These are phyloP conservation scores for Cenchrus purpureus DNA, from an alignment of 176 grass and related monocot genomes.

Conservation along the genomic window DNA sequence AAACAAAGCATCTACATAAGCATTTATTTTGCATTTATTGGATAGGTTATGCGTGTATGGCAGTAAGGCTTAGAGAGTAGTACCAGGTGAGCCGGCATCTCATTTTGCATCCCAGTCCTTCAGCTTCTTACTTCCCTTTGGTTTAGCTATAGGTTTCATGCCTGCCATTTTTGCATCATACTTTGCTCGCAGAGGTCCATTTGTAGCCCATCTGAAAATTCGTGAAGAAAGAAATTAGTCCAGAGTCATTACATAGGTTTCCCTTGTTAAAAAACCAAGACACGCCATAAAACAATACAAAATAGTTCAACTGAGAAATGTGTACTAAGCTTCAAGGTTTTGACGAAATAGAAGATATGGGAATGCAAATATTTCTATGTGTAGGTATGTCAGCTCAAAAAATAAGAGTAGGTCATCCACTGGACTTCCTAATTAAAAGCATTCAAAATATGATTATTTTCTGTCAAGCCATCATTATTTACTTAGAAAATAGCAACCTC, in stretches of 20 bases:
- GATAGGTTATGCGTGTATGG: neutral
- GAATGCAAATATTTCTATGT: neutral
- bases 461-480: slow-evolving; percentile 30
- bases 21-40: neutral
- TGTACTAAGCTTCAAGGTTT: slow-evolving; percentile 1
- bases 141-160: slow-evolving; percentile 88
- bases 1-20: neutral
- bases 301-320: slow-evolving; percentile 10
- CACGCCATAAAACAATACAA: neutral
- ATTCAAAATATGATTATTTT: slow-evolving; percentile 20
- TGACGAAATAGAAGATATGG: neutral
- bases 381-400: neutral
- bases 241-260: slow-evolving; percentile 15
- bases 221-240: slow-evolving; percentile 5
- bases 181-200: slow-evolving; percentile 78
- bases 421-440: neutral
- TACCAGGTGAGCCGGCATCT: neutral
- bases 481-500: slow-evolving; percentile 1
- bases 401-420: neutral
- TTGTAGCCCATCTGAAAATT: slow-evolving; percentile 81
- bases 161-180: slow-evolving; percentile 94
- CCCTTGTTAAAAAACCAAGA: slow-evolving; percentile 5
- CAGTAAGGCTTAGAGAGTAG: neutral
- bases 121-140: slow-evolving; percentile 93
- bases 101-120: slow-evolving; percentile 85